Evolutionary conservation across 495 filamentous ascomycete species (phyloP).

Genomic region (Letharia lupina): DNA sequence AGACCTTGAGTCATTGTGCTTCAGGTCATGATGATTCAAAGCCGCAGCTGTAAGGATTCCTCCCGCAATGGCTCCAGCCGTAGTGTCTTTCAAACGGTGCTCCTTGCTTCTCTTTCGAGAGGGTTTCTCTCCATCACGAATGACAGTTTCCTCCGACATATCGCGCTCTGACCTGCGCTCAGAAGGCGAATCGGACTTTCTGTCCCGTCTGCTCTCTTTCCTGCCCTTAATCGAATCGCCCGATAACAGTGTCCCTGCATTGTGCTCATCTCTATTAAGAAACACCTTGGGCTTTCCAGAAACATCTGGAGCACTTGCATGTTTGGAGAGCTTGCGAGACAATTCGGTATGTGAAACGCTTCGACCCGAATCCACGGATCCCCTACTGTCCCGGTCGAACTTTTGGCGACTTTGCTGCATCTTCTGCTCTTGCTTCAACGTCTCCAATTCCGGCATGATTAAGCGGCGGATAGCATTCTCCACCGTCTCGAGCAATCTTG

Average conservation of each 20-base stretch:
- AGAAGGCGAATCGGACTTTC: slow-evolving; percentile 37
- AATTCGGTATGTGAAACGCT: slow-evolving; percentile 52
- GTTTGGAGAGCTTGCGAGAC: slow-evolving; percentile 55
- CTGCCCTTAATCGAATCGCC: slow-evolving; percentile 46
- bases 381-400: slow-evolving; percentile 52
- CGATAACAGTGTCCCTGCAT: slow-evolving; percentile 50
- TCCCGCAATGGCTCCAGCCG: slow-evolving; percentile 45
- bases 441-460: slow-evolving; percentile 85
- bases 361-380: slow-evolving; percentile 53
- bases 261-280: slow-evolving; percentile 51
- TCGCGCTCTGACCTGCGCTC: slow-evolving; percentile 36
- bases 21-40: slow-evolving; percentile 55
- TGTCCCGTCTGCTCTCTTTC: slow-evolving; percentile 38
- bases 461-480: slow-evolving; percentile 91
- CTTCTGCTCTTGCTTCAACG: slow-evolving; percentile 81
- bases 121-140: slow-evolving; percentile 46
- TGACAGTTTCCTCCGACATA: slow-evolving; percentile 41
- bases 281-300: slow-evolving; percentile 54
- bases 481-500: slow-evolving; percentile 86
- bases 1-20: slow-evolving; percentile 55
- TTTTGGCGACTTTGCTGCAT: slow-evolving; percentile 51
- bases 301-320: slow-evolving; percentile 62
- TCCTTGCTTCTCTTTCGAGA: slow-evolving; percentile 53
- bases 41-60: slow-evolving; percentile 56
- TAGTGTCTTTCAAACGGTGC: slow-evolving; percentile 44